Percentiles rank a stretch among this genome's conserved stretches.
Conservation (phyloP, 768 basidiomycete species). For the Lyophyllum semitale region DNA sequence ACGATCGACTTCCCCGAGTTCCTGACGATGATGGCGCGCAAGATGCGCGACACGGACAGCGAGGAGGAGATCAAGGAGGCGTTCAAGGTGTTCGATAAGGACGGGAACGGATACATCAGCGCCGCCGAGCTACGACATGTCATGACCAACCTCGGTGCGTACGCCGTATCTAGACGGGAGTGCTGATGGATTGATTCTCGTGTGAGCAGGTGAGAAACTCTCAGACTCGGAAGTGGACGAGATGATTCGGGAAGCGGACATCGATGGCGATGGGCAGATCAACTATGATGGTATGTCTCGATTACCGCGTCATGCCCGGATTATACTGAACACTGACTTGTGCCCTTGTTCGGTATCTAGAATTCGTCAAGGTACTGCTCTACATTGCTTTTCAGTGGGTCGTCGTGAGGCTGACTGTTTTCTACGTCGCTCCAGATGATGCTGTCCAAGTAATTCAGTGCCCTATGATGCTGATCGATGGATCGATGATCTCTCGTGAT, state of each 20-base stretch:
- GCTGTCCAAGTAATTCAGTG: conserved; percentile 56
- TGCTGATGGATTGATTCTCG: neutral
- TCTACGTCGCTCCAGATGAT: conserved; percentile 55
- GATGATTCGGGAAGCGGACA: conserved; percentile 96
- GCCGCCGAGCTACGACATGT: conserved; percentile 86
- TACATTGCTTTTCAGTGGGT: conserved; percentile 2
- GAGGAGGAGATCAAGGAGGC: conserved; percentile 97
- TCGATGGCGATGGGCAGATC: conserved; percentile 94
- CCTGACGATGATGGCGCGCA: conserved; percentile 81
- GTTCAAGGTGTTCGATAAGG: conserved; percentile 97
- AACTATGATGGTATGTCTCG: conserved; percentile 70
- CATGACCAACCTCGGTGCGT: conserved; percentile 85
- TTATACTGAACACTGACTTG: conserved; percentile 4
- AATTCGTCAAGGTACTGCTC: conserved; percentile 69
- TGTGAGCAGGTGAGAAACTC: conserved; percentile 72
- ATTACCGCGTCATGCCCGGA: neutral
- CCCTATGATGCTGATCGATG: conserved; percentile 7
- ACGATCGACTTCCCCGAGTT: conserved; percentile 87
- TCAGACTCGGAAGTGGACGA: conserved; percentile 88
- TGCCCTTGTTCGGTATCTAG: conserved; percentile 33
- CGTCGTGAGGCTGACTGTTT: neutral
- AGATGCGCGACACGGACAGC: conserved; percentile 89
- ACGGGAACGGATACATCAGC: conserved; percentile 89
- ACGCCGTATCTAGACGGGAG: neutral
- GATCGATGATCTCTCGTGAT: neutral